A percentile compares a stretch with the other conserved stretches of the same genome.
Evolutionary conservation across 352 stramenopile genomes (phyloP).

Genomic region (Phytophthora podocarpi): DNA sequence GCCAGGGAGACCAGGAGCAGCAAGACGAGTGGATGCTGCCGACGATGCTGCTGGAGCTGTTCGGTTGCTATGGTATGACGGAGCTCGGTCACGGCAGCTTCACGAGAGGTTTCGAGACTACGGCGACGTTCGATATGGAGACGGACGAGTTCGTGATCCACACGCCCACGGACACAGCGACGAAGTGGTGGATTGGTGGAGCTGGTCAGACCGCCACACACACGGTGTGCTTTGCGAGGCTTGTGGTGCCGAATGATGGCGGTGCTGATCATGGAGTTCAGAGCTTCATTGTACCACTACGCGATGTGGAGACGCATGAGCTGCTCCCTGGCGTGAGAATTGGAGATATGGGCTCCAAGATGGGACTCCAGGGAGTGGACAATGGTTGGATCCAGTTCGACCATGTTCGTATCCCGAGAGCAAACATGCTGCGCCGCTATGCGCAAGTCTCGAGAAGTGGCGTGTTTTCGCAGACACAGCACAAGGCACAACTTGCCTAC

Average conservation of each 20-base stretch:
- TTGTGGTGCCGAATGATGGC: constrained; percentile 66
- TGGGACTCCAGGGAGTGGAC: constrained; percentile 77
- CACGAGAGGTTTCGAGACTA: constrained; percentile 93
- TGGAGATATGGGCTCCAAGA: constrained; percentile 73
- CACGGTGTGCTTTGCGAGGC: constrained; percentile 94
- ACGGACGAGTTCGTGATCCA: constrained; percentile 94
- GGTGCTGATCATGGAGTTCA: constrained; percentile 91
- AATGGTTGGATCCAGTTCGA: constrained; percentile 84
- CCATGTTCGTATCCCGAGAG: constrained; percentile 70
- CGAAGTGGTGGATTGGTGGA: constrained; percentile 97
- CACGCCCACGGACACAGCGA: constrained; percentile 94
- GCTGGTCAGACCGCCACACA: constrained; percentile 94
- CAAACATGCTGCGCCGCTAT: constrained; percentile 80
- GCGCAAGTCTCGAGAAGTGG: constrained; percentile 69
- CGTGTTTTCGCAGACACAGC: constrained; percentile 57
- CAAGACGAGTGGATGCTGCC: constrained; percentile 79
- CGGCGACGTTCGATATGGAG: constrained; percentile 91
- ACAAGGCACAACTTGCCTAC: constrained; percentile 76
- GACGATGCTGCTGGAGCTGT: constrained; percentile 80
- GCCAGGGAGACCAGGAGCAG: constrained; percentile 80
- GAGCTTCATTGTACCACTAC: constrained; percentile 95
- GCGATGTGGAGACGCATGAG: constrained; percentile 80
- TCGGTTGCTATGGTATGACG: constrained; percentile 90
- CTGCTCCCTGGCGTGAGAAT: constrained; percentile 58
- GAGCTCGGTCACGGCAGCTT: constrained; percentile 93